These are phyloP conservation scores for Chrysanthemum seticuspe DNA, from an alignment of 129 eudicot species.

Conservation along the genomic window DNA sequence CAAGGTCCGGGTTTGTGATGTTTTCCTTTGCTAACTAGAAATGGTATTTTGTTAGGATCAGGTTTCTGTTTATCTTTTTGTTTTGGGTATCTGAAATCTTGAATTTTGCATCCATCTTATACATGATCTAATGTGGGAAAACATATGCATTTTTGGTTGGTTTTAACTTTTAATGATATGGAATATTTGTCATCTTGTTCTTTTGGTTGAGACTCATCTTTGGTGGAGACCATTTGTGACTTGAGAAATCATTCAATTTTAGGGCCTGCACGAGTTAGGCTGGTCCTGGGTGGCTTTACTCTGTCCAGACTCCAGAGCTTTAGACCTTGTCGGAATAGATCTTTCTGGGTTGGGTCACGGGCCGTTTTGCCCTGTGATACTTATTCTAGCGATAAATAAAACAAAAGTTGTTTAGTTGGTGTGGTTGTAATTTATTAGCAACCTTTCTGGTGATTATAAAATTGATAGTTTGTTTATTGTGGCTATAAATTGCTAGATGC, in stretches of 20 bases:
- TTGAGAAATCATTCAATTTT: too few relatives aligned
- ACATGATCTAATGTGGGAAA: conserved; percentile 20
- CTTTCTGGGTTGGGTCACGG: not conserved
- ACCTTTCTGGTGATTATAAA: too few relatives aligned
- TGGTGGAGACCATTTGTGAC: too few relatives aligned
- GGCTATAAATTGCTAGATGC: too few relatives aligned
- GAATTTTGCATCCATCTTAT: conserved; percentile 16
- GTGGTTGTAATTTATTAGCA: too few relatives aligned
- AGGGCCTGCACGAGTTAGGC: too few relatives aligned
- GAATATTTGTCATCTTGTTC: not conserved
- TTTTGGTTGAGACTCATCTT: not conserved
- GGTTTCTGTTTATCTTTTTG: not conserved
- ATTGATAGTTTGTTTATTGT: too few relatives aligned
- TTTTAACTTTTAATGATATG: not conserved
- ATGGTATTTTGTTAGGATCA: not conserved
- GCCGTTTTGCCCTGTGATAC: not conserved
- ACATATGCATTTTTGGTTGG: not conserved
- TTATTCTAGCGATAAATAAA: not conserved
- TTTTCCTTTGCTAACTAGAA: conserved; percentile 14
- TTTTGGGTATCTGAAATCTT: conserved; percentile 9
- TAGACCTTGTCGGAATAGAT: not conserved
- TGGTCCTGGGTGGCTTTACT: too few relatives aligned
- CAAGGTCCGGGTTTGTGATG: not conserved
- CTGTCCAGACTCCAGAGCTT: too few relatives aligned
- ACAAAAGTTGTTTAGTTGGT: too few relatives aligned